Base-by-base conservation (phyloP, 345 rosid species). In the Brassica incana region DNA sequence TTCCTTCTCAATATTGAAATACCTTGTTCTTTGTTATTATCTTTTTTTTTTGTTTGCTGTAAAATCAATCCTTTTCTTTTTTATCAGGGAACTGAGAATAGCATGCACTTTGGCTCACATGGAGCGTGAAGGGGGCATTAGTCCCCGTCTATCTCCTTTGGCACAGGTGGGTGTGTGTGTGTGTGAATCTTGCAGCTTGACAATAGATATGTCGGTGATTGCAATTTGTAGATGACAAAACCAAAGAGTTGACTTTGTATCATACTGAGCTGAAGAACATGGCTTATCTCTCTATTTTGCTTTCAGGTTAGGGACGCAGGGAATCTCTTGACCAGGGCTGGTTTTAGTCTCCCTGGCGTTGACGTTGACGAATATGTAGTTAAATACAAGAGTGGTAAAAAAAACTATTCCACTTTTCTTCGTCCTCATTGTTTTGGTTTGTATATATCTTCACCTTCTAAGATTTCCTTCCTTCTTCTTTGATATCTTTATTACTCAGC, bases 51-150 rank as follows among this genome's bases (percentile, higher is more conserved):
- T 27, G 2, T 52, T 16, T 48, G 4, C 12, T 9, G 11, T 33
- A 18, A 27, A 23, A 20, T 20, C 8, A 20, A 59, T 20, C 14
- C 18, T 5, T 16, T 2, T 65, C 12, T 1, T 65, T 69, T 45
- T 87, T 10, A 54, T n/a, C 32, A 93, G 98, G 86, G 98, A 93
- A 82, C 79, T 95, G 72, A 88, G 99, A 83, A 89, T 91, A 88
- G 98, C 99, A 20, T 95, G 99, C 87, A 95, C 99, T 11, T 80
- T 93, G 75, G 97, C 99, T 45, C 99, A 95, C 84, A 90, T 93
- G 93, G 99, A 95, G 85, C 98, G 99, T 12, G 99, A 95, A 88
- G 99, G 99, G 61, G 99, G 99, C 62, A 88, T 95, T 81, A 93
- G 98, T 88, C 97, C 98, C 70, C 86, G 97, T 27, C 11, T 95